These are phyloP conservation scores for Plectosphaerella sp. DNA, from an alignment of 2,329 filamentous ascomycete species.

Conservation along the genomic window DNA sequence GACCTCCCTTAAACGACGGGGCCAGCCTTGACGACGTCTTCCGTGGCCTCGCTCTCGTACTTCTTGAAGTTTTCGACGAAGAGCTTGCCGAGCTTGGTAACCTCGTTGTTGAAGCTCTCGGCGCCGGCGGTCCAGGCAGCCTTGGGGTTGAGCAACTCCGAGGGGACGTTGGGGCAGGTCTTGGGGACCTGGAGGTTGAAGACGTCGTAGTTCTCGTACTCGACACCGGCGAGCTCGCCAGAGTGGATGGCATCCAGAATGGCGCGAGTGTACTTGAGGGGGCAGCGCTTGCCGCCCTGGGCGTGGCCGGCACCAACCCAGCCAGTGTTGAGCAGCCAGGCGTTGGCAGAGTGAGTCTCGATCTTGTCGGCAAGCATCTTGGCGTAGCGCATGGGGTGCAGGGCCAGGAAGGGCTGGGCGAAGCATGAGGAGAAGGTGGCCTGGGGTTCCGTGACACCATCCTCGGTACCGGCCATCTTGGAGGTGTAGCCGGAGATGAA, in stretches of 20 bases:
- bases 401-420: conserved; percentile 95
- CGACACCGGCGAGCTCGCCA: conserved; percentile 85
- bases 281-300: conserved; percentile 93
- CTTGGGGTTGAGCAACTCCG: conserved; percentile 90
- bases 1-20: conserved; percentile 32
- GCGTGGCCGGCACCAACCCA: conserved; percentile 91
- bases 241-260: conserved; percentile 98
- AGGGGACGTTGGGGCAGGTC: conserved; percentile 80
- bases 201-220: conserved; percentile 92
- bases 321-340: conserved; percentile 97
- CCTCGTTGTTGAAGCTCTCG: conserved; percentile 80
- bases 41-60: conserved; percentile 79
- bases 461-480: conserved; percentile 99
- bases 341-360: conserved; percentile 87
- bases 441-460: conserved; percentile 93
- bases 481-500: conserved; percentile 99
- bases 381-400: conserved; percentile 99
- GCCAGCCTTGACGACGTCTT: conserved; percentile 69
- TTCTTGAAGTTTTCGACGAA: conserved; percentile 99
- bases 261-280: conserved; percentile 96
- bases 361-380: conserved; percentile 99
- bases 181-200: conserved; percentile 98
- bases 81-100: conserved; percentile 81
- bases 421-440: conserved; percentile 99
- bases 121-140: conserved; percentile 83